Percentiles rank a stretch among this genome's conserved stretches.
These are phyloP conservation scores for Cyberlindnera americana DNA, from an alignment of 805 yeast genomes.

Conservation along the genomic window DNA sequence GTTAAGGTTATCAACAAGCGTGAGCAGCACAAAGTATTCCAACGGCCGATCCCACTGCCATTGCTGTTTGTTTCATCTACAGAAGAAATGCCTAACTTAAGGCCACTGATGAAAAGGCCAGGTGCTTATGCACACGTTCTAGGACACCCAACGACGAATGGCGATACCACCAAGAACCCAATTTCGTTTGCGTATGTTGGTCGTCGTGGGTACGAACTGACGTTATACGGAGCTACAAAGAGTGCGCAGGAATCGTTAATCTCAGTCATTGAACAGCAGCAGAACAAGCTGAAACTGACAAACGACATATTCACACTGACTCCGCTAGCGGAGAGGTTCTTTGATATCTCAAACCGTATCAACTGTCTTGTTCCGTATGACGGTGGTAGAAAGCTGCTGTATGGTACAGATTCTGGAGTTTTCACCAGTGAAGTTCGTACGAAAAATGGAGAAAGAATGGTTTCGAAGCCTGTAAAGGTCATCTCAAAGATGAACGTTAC, in stretches of 20 bases:
- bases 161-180: constrained; percentile 35
- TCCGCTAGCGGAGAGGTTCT: constrained; percentile 70
- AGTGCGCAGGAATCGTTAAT: constrained; percentile 74
- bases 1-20: constrained; percentile 84
- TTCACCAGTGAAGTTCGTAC: constrained; percentile 69
- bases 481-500: constrained; percentile 73
- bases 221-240: constrained; percentile 39
- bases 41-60: constrained; percentile 82
- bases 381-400: constrained; percentile 85
- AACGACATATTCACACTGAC: constrained; percentile 78
- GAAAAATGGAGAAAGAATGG: constrained; percentile 45
- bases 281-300: constrained; percentile 61
- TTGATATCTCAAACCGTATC: constrained; percentile 70
- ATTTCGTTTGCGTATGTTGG: constrained; percentile 48
- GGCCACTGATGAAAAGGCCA: constrained; percentile 35
- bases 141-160: constrained; percentile 20
- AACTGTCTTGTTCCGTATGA: constrained; percentile 93
- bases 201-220: constrained; percentile 43
- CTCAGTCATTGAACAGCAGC: constrained; percentile 78
- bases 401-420: constrained; percentile 90
- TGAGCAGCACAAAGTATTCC: constrained; percentile 87
- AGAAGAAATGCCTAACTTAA: constrained; percentile 71
- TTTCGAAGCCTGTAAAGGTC: constrained; percentile 71
- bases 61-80: constrained; percentile 69
- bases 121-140: constrained; percentile 29